Evolutionary conservation across 2,329 filamentous ascomycete genomes (phyloP).

Genomic region (Diaporthe destruens): DNA sequence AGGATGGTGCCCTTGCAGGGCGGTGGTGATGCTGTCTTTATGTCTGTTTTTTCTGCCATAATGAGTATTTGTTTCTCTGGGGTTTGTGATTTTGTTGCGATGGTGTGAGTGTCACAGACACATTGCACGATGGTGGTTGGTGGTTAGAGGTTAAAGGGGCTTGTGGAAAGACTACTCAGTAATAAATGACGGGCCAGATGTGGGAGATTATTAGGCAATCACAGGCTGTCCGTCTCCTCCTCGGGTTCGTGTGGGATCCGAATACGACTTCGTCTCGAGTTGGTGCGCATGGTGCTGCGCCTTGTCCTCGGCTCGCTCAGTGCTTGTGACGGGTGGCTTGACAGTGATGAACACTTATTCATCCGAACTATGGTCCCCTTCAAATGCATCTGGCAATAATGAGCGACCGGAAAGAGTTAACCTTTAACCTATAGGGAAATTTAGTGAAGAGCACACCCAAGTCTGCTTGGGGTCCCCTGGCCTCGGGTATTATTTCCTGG

Average conservation of each 20-base stretch:
- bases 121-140: neutral
- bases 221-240: neutral
- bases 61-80: neutral
- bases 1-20: slow-evolving; percentile 44
- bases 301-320: neutral
- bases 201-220: slow-evolving; percentile 28
- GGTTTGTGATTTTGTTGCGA: neutral
- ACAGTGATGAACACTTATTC: neutral
- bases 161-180: too few relatives aligned
- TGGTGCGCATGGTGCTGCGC: neutral
- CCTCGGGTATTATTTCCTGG: neutral
- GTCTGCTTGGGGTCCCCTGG: neutral
- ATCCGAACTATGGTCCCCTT: neutral
- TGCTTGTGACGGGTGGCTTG: neutral
- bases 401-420: too few relatives aligned
- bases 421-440: neutral
- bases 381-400: neutral
- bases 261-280: slow-evolving; percentile 29
- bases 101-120: neutral
- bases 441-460: neutral
- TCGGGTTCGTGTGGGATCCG: slow-evolving; percentile 9
- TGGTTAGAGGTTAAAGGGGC: too few relatives aligned
- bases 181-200: neutral
- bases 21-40: neutral
- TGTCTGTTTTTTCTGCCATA: slow-evolving; percentile 14